Base-by-base conservation (phyloP, 768 basidiomycete species). In the Pleurotus salmoneostramineus region DNA sequence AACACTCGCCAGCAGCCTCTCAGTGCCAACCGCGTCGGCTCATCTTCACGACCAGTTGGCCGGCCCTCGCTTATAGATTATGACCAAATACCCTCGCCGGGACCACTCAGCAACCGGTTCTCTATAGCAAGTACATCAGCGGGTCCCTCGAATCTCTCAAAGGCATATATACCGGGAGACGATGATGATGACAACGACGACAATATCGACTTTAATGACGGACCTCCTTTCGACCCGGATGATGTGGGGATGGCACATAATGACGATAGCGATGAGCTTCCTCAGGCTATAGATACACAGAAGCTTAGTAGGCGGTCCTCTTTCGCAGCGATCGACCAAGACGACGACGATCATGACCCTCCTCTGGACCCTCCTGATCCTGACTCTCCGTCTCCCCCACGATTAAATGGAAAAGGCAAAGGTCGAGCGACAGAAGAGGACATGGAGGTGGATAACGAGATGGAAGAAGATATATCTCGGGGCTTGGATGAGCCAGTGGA, bases 41-140 rank as follows among this genome's bases (percentile, higher is more conserved):
- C 74, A 3, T 76, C 77, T 10, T 74, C 77, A 17, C 79, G 83
- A 3, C 73, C 79, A n/a, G 69, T 81, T 40, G 65, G 74, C 58
- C 83, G 82, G 5, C 74, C 74, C 1, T 81, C 84, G 12, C 77
- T 77, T n/a, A 66, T 84, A 14, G 78, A 85, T 63, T 88, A 83
- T 62, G 86, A 88, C 68, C 68, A 76, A 48, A 75, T 87, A 0
- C 87, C 87, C 1, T 87, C 87, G 10, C 86, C 86, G 6, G 79
- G 75, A 5, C 68, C 58, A 11, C 42, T 66, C 27, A 61, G 64
- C 5, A 61, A 63, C 11, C 77, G 74, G 36, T 66, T 68, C 47
- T 68, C 71, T 5, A 59, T 68, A 35, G 56, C 62, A 43, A 60
- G 62, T 21, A 72, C 72, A 48, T 69, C 73, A 2, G 75, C 72